A percentile compares a stretch with the other conserved stretches of the same genome.
These are phyloP conservation scores for Lagerstroemia speciosa DNA, from an alignment of 345 rosid species.

Conservation along the genomic window DNA sequence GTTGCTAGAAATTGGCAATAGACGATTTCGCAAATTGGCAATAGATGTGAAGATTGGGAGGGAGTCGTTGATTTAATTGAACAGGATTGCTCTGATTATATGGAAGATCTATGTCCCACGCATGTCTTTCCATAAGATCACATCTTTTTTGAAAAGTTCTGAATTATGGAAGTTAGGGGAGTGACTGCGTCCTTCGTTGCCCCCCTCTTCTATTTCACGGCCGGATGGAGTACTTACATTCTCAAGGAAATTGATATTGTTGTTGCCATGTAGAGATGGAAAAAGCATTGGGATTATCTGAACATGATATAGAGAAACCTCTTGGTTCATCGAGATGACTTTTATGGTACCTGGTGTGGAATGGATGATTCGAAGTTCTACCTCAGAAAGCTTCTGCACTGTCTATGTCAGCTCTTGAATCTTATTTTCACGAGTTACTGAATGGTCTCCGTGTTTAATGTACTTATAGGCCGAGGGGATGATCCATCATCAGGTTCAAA, in stretches of 20 bases:
- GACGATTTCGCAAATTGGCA: neutral
- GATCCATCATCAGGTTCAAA: neutral
- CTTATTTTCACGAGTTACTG: neutral
- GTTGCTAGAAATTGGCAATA: neutral
- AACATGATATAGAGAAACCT: no score
- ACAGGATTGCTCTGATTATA: neutral
- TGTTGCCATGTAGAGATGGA: neutral
- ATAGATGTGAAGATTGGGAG: no score
- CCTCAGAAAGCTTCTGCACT: neutral
- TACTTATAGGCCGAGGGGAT: constrained; percentile 3
- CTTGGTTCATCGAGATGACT: neutral
- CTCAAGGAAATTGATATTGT: neutral
- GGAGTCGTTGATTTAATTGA: no score
- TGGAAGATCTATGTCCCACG: neutral
- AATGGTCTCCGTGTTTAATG: neutral
- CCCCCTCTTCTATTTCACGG: neutral
- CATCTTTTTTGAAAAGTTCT: neutral
- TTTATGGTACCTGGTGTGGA: neutral
- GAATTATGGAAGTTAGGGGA: neutral
- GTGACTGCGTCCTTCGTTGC: neutral
- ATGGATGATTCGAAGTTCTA: neutral
- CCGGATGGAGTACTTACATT: neutral
- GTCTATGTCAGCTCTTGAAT: neutral
- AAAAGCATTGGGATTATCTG: neutral
- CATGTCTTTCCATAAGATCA: neutral